Base-by-base conservation (phyloP, 768 basidiomycete genomes). In the Russula abietina region DNA sequence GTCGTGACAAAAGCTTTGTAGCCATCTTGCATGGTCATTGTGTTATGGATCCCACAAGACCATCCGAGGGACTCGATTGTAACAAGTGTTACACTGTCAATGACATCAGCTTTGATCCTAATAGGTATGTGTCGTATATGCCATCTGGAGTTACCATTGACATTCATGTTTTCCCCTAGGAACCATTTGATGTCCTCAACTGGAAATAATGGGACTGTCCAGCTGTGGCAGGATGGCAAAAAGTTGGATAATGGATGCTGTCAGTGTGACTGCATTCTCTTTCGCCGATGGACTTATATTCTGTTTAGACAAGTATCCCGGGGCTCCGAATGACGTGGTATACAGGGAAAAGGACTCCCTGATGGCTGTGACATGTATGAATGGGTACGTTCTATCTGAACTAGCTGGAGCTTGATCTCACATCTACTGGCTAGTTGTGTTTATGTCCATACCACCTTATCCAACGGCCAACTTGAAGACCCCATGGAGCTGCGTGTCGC, bases 41-140 rank as follows among this genome's bases (percentile, higher is more conserved):
- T 38, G 32, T 36, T 26, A 51, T 64, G 16, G 48, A 57, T 12
- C 14, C 57, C 24, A 36, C 41, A 45, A 16, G 33, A 14, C 14
- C 32, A 11, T 26, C 60, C 22, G 41, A 36, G 48, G 26, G 14
- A 10, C 14, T 26, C 28, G 55, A 60, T 14, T 63, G 49, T 28
- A 22, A 14, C 26, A 67, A 66, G 36, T 62, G 60, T 28, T 67
- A 59, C 33, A 66, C 65, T 43, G 67, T 67, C 8, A 59, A 66
- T 48, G 55, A 43, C 36, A 55, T 67, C 10, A 62, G 54, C n/a
- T 67, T 67, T 56, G 67, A 67, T 50, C 67, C 67, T 17, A 66
- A 61, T 52, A 39, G 17, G 67, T 67, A 62, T 19, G 63, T 12
- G 4, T 24, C 4, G 17, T 39, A 3, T 46, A 17, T 24, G 33